Conservation (phyloP, 2,329 filamentous ascomycete genomes). For the Sphaerostilbella broomeana region DNA sequence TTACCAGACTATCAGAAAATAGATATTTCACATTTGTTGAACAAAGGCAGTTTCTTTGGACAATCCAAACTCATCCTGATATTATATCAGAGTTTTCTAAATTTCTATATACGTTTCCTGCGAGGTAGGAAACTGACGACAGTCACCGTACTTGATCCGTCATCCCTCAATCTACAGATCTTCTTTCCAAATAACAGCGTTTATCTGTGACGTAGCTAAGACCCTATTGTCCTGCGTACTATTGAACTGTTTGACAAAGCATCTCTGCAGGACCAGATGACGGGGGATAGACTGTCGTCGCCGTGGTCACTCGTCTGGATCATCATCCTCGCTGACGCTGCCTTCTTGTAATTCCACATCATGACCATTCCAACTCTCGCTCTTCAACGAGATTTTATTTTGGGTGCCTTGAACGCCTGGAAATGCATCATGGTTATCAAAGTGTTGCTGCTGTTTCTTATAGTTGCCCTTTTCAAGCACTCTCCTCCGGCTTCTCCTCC, state of each 20-base stretch:
- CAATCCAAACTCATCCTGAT: no score
- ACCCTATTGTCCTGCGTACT: conserved; percentile 4
- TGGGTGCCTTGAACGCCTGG: conserved; percentile 47
- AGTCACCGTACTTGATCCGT: conserved; percentile 58
- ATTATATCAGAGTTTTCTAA: no score
- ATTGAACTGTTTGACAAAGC: background rate
- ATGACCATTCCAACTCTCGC: conserved; percentile 23
- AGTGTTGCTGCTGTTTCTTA: conserved; percentile 27
- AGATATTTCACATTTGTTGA: no score
- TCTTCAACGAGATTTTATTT: conserved; percentile 32
- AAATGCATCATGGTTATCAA: conserved; percentile 23
- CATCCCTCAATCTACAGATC: conserved; percentile 48
- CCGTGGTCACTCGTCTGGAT: conserved; percentile 56
- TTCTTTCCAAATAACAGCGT: background rate
- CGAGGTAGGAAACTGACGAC: conserved; percentile 42
- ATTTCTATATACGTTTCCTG: conserved; percentile 30
- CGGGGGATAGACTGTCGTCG: conserved; percentile 61
- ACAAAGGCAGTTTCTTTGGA: conserved; percentile 12
- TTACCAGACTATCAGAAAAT: no score
- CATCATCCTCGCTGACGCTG: conserved; percentile 56
- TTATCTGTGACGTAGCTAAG: background rate
- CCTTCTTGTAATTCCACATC: conserved; percentile 35
- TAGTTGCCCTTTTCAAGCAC: conserved; percentile 51
- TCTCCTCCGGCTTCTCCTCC: conserved; percentile 60
- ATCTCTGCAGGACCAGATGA: conserved; percentile 52